These are phyloP conservation scores for Fomitopsis pinicola DNA, from an alignment of 1,284 basidiomycete species.

Conservation along the genomic window DNA sequence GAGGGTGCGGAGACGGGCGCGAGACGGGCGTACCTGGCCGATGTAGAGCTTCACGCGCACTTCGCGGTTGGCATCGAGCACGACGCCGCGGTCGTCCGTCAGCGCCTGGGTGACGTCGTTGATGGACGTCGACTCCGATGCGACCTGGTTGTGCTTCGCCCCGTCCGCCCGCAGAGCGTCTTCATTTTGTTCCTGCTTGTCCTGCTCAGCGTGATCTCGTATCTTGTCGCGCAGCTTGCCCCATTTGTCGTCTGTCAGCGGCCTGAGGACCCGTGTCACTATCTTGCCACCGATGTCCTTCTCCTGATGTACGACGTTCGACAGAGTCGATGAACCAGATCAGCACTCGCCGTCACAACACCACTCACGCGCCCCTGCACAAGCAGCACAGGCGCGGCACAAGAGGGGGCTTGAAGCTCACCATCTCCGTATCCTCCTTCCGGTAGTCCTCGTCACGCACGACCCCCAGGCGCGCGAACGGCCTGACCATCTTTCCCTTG, in stretches of 20 bases:
- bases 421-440: constrained; percentile 29
- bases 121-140: constrained; percentile 40
- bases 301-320: constrained; percentile 18
- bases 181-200: constrained; percentile 7
- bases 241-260: constrained; percentile 43
- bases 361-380: background rate
- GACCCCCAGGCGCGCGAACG: constrained; percentile 61
- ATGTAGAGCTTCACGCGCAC: constrained; percentile 77
- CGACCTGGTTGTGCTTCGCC: constrained; percentile 12
- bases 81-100: constrained; percentile 38
- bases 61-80: constrained; percentile 68
- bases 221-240: constrained; percentile 35
- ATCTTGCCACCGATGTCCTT: constrained; percentile 30
- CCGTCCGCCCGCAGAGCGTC: background rate
- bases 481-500: constrained; percentile 69
- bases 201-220: constrained; percentile 14
- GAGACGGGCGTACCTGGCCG: constrained; percentile 46
- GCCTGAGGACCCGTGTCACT: constrained; percentile 38
- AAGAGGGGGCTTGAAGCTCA: constrained; percentile 11
- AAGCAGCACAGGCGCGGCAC: background rate
- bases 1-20: no score
- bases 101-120: constrained; percentile 32
- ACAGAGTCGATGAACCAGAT: constrained; percentile 3
- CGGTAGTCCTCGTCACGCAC: constrained; percentile 29
- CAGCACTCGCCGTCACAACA: constrained; percentile 8